Evolutionary conservation across 1,284 basidiomycete species (phyloP), one percentile per base, ranked within the genome.

Genomic region (Sporisorium reilianum): DNA sequence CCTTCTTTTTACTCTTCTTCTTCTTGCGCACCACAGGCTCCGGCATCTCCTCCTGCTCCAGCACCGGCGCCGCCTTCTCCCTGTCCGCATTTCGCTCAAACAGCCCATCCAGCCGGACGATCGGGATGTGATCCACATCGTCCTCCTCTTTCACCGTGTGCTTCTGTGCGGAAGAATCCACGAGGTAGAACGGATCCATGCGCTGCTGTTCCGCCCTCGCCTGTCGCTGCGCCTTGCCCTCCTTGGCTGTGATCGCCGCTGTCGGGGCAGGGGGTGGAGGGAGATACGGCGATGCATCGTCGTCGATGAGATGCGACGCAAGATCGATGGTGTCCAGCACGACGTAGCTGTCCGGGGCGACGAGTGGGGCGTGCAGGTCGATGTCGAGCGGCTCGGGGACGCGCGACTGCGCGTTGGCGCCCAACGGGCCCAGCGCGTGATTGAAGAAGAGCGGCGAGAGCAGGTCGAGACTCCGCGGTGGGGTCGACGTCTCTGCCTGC

Each of bases 361-460:
- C 90, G 65, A 97, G 91, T 89, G 93, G 94, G 0, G 87, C 85
- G 70, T 96, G 92, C 4, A 99, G 88, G 84, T 98, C 90, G 22
- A 99, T 86, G 1, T 91, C 93, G 2, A 92, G 90, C 0, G 96
- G 97, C 3, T 93, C 77, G 1, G 90, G 55, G 0, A 99, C 91
- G 60, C 90, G 90, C 7, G 87, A 89, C 85, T 97, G 95, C 4
- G 95, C 95, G 56, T 88, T 87, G 6, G 87, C 83, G 1, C 92
- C 94, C 18, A 97, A 91, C 0, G 94, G 91, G 70, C 93, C 94
- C 28, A 99, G 89, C 66, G 94, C 91, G 81, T 96, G 91, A 6
- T 89, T 84, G 25, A 89, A 89, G 80, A 93, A 94, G 4, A 99
- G 87, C 0, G 94, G 93, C 46, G 89, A 88, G 52, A 99, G 90